These are phyloP conservation scores for Cyathus striatus DNA, from an alignment of 768 basidiomycete species.

Conservation along the genomic window DNA sequence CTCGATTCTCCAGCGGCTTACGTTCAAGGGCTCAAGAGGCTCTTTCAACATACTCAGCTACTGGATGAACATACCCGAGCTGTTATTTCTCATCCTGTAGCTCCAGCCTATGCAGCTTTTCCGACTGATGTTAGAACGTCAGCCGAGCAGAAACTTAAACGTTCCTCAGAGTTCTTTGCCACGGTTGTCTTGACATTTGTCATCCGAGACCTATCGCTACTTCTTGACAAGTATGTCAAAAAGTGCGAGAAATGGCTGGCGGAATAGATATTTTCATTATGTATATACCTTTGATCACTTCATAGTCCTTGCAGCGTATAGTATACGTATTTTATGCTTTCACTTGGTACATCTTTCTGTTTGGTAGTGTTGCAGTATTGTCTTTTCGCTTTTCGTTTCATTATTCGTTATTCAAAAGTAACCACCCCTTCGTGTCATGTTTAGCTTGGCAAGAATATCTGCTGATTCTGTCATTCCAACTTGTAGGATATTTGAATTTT, in stretches of 20 bases:
- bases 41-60: slow-evolving; percentile 74
- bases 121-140: slow-evolving; percentile 56
- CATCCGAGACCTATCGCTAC: slow-evolving; percentile 77
- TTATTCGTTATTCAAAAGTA: too few species aligned
- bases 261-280: slow-evolving; percentile 45
- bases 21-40: slow-evolving; percentile 66
- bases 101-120: slow-evolving; percentile 71
- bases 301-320: too few species aligned
- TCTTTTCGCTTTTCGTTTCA: too few species aligned
- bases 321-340: too few species aligned
- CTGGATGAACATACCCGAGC: slow-evolving; percentile 86
- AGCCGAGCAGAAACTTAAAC: slow-evolving; percentile 71
- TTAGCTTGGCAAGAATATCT: too few species aligned
- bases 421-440: too few species aligned
- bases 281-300: slow-evolving; percentile 9
- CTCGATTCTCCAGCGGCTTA: slow-evolving; percentile 87
- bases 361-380: too few species aligned
- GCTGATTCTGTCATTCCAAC: too few species aligned
- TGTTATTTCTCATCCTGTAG: slow-evolving; percentile 54
- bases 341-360: too few species aligned
- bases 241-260: slow-evolving; percentile 91
- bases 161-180: slow-evolving; percentile 88
- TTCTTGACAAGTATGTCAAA: slow-evolving; percentile 91
- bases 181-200: slow-evolving; percentile 87
- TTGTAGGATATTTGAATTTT: too few species aligned